Evolutionary conservation across 192 early-diverging fungal species (phyloP).

Genomic region (Endogone sp.): DNA sequence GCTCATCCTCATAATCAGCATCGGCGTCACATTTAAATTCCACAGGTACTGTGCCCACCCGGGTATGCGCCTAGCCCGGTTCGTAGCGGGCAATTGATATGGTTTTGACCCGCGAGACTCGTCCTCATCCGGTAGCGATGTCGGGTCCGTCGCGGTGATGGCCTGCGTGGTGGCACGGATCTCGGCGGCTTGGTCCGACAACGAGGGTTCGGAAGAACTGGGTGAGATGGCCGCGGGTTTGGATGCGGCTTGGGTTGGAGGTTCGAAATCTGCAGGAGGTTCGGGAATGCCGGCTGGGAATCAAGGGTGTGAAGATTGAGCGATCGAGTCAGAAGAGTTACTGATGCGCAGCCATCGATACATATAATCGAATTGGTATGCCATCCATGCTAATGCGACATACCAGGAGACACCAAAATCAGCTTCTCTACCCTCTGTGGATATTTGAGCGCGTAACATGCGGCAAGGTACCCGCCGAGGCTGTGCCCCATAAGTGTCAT

Average conservation of each 20-base stretch:
- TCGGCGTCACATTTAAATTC: slow-evolving; percentile 77
- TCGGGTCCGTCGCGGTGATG: slow-evolving; percentile 15
- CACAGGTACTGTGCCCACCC: slow-evolving; percentile 55
- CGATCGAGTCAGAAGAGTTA: neutral
- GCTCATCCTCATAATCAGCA: slow-evolving; percentile 66
- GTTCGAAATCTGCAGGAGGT: slow-evolving; percentile 24
- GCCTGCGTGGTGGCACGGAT: slow-evolving; percentile 20
- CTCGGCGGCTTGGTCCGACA: slow-evolving; percentile 25
- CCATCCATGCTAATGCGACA: neutral
- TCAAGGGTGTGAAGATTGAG: neutral
- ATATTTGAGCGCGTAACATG: slow-evolving; percentile 83
- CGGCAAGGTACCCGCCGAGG: slow-evolving; percentile 84
- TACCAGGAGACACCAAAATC: slow-evolving; percentile 84
- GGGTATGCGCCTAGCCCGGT: slow-evolving; percentile 20
- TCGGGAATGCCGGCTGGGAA: slow-evolving; percentile 58
- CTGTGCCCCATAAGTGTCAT: slow-evolving; percentile 85
- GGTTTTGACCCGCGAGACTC: neutral
- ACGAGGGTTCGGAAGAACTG: slow-evolving; percentile 13
- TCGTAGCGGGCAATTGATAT: slow-evolving; percentile 3
- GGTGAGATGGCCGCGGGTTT: slow-evolving; percentile 14
- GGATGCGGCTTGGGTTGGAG: too few species aligned
- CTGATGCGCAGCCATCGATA: too few species aligned
- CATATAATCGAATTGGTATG: neutral
- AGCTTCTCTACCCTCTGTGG: slow-evolving; percentile 83
- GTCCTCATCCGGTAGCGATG: neutral